phyloP scores from a whole-genome alignment of 228 moss, liverwort and hornwort species.

The Sphagnum magellanicum region DNA sequence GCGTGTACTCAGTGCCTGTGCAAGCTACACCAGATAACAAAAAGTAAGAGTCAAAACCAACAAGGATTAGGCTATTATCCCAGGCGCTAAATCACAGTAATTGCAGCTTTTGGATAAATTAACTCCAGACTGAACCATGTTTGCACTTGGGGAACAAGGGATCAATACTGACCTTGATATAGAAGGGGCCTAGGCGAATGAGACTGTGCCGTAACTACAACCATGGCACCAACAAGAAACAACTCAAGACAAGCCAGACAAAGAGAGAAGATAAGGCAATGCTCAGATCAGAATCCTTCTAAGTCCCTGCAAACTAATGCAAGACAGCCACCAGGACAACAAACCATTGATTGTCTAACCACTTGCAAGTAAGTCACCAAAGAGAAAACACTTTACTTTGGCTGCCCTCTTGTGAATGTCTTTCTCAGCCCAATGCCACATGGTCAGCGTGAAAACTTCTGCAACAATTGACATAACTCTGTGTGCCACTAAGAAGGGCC shows the following conservation, averaged over 20 bases:
- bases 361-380: neutral
- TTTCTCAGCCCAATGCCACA: slow-evolving; percentile 57
- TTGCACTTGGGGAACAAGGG: too few relatives aligned
- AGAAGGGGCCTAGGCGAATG: slow-evolving; percentile 74
- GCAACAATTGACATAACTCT: slow-evolving; percentile 52
- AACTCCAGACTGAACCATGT: too few relatives aligned
- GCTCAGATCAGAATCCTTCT: neutral
- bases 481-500: slow-evolving; percentile 59
- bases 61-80: neutral
- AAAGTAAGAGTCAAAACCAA: neutral
- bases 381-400: slow-evolving; percentile 22
- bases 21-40: slow-evolving; percentile 42
- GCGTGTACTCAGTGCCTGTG: slow-evolving; percentile 81
- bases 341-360: neutral
- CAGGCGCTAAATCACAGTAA: too few relatives aligned
- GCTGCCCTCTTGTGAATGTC: slow-evolving; percentile 62
- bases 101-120: too few relatives aligned
- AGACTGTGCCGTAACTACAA: slow-evolving; percentile 63
- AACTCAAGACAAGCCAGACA: neutral
- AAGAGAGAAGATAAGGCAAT: neutral
- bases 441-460: slow-evolving; percentile 53
- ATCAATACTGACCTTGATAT: slow-evolving; percentile 51
- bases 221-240: neutral
- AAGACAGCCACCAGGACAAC: neutral
- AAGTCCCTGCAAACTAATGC: neutral